phyloP scores from a whole-genome alignment of 768 basidiomycete species.

The Lepiota subincarnata region DNA sequence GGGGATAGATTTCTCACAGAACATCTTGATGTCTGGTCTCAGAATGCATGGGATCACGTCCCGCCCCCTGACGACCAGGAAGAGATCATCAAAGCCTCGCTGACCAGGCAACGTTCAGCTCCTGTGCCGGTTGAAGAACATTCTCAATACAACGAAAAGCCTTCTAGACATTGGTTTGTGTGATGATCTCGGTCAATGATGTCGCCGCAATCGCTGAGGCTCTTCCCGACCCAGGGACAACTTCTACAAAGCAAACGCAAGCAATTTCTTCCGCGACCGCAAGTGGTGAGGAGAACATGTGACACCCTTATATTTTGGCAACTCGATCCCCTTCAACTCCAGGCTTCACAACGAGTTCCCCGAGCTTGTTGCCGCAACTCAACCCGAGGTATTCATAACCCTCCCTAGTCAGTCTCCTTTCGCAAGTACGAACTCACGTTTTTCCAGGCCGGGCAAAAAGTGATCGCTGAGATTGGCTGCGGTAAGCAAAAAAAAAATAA shows the following conservation, averaged over 20 bases:
- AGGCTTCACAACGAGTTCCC: conserved; percentile 95
- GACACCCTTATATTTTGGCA: not conserved
- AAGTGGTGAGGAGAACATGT: conserved; percentile 57
- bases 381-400: conserved; percentile 47
- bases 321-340: conserved; percentile 13
- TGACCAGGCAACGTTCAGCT: conserved; percentile 62
- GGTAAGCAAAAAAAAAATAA: conserved; percentile 40
- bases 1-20: conserved; percentile 60
- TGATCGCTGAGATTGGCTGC: conserved; percentile 88
- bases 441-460: conserved; percentile 67
- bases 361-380: conserved; percentile 69
- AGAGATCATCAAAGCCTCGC: conserved; percentile 63
- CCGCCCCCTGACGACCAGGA: conserved; percentile 78
- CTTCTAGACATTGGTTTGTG: conserved; percentile 66
- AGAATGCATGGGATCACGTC: conserved; percentile 93
- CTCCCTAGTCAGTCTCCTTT: not conserved
- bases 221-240: conserved; percentile 66
- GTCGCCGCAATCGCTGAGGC: not conserved
- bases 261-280: conserved; percentile 91
- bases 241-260: conserved; percentile 83
- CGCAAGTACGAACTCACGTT: conserved; percentile 13
- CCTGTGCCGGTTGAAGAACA: conserved; percentile 78
- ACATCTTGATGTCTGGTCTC: conserved; percentile 72
- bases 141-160: conserved; percentile 65
- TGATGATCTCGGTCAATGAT: not conserved